Base-by-base conservation (phyloP, 805 yeast species). In the Spathaspora boniae region DNA sequence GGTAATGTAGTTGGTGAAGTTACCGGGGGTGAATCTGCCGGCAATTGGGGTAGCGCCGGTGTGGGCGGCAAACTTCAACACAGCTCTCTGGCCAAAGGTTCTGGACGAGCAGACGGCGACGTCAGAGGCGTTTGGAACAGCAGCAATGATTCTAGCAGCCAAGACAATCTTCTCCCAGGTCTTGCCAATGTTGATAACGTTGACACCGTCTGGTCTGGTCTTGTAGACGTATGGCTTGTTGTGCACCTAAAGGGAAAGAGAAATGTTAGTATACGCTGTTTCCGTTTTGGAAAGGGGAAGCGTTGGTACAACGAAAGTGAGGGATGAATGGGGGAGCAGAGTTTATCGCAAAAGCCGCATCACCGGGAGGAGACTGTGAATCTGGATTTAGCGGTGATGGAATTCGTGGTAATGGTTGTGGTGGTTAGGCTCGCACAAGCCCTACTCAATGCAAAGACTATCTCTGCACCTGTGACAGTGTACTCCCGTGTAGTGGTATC, bases 1-100 rank as follows among this genome's bases (percentile, higher is more conserved):
- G 75, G 98, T 93, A 80, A 91, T 93, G 80, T 93, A 93, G 81
- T 93, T 93, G 71, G 99, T 93, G 93, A 93, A 93, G 79, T 85
- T 82, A 86, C 99, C 99, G 76, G 99, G 99, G 62, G 98, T 93
- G 86, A 93, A 93, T 80, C 99, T 88, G 77, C 99, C 99, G 61
- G 98, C 99, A 77, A 93, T 91, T 70, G 99, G 89, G 58, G 98
- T 91, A 58, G 98, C 96, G 74, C 98, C 98, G 61, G 98, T 89
- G 89, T 93, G 98, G 61, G 96, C 86, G 68, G 99, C 97, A 68
- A 84, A 93, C 80, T 93, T 93, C 74, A 93, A 83, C 58, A 91
- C 99, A 67, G 98, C 99, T 81, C 99, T 93, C 80, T 93, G 99
- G 68, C 98, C 99, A 77, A 86, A 91, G 61, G 97, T 89, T 82